phyloP scores from a whole-genome alignment of 768 basidiomycete species.

The Suillus paluster region DNA sequence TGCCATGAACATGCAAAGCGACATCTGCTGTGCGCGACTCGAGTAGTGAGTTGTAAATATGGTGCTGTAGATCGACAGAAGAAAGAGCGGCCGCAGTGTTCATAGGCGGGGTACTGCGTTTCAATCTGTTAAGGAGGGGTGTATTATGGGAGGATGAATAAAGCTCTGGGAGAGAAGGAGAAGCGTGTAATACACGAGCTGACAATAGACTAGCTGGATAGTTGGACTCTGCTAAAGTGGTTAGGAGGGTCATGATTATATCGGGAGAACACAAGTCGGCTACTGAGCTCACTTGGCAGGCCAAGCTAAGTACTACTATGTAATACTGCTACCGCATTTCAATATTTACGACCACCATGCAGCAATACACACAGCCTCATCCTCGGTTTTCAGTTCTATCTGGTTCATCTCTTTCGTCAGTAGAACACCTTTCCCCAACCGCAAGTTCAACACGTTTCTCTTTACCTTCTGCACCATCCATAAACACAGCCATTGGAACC shows the following conservation, averaged over 20 bases:
- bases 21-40: conserved; percentile 79
- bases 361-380: conserved; percentile 59
- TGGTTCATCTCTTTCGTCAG: conserved; percentile 53
- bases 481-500: conserved; percentile 44
- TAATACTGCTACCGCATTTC: too few species aligned
- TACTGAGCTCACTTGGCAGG: not conserved
- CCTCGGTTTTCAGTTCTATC: conserved; percentile 73
- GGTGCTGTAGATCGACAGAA: conserved; percentile 65
- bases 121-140: not conserved
- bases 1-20: conserved; percentile 65
- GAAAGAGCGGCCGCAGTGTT: conserved; percentile 46
- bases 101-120: conserved; percentile 29
- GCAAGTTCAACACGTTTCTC: conserved; percentile 73
- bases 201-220: conserved; percentile 1
- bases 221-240: not conserved
- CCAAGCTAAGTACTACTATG: not conserved
- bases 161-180: conserved; percentile 18
- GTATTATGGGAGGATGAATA: conserved; percentile 1
- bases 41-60: conserved; percentile 78
- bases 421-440: conserved; percentile 57
- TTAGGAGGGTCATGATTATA: conserved; percentile 14
- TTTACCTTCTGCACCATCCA: conserved; percentile 56
- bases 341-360: conserved; percentile 50
- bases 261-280: not conserved
- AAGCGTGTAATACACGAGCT: conserved; percentile 14